A percentile compares a stretch with the other conserved stretches of the same genome.
phyloP scores from a whole-genome alignment of 768 basidiomycete species.

The Grammothele lineata region DNA sequence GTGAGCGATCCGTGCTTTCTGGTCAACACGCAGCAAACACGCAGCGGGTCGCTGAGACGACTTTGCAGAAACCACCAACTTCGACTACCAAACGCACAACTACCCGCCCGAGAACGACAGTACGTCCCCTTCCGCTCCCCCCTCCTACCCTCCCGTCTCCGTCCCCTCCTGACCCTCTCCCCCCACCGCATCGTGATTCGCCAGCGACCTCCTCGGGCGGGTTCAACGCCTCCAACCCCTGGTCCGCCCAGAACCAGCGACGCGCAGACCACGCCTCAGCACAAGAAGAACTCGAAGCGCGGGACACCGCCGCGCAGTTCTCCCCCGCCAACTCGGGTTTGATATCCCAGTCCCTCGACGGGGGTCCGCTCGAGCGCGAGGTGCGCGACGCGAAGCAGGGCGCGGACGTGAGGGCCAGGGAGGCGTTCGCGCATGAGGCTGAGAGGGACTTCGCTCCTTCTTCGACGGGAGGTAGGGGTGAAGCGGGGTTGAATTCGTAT shows the following conservation, averaged over 20 bases:
- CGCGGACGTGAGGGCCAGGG: constrained; percentile 18
- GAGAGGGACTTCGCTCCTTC: no score
- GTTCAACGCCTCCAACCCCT: constrained; percentile 20
- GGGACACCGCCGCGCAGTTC: not conserved
- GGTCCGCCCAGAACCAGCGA: no score
- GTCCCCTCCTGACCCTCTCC: not conserved
- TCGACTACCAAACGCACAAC: constrained; percentile 5
- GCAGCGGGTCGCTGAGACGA: no score
- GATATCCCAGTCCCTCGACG: constrained; percentile 22
- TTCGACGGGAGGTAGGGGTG: no score
- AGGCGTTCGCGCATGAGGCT: no score
- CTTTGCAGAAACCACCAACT: no score
- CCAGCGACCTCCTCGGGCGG: constrained; percentile 28
- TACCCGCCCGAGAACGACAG: constrained; percentile 23
- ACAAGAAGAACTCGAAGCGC: constrained; percentile 9
- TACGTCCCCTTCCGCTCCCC: constrained; percentile 10
- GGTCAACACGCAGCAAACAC: no score
- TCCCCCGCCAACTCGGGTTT: constrained; percentile 14
- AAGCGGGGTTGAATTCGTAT: constrained; percentile 22
- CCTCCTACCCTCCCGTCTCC: not conserved
- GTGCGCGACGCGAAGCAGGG: constrained; percentile 27
- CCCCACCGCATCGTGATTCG: no score
- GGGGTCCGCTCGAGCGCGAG: constrained; percentile 18
- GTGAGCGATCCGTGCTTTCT: no score
- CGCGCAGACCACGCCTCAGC: no score